Conservation (phyloP, 768 basidiomycete species). For the Boletus subparvulus region DNA sequence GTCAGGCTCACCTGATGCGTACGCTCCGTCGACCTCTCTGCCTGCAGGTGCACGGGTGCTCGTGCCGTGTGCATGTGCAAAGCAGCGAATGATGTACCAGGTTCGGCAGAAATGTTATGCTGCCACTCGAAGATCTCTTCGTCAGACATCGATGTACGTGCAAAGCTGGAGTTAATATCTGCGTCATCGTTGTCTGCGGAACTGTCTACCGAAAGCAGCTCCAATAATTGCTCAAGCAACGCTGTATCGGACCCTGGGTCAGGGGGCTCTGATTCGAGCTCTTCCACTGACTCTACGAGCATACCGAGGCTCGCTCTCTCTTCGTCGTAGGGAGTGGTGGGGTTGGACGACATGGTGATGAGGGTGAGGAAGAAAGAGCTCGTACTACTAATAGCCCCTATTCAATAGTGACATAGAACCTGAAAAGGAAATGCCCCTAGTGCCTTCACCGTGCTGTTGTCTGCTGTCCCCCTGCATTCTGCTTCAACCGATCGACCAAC, state of each 20-base stretch:
- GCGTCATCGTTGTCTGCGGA: neutral
- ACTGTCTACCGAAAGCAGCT: neutral
- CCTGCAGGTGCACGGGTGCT: neutral
- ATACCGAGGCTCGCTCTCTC: neutral
- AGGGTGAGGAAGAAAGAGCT: neutral
- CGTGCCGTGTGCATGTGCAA: neutral
- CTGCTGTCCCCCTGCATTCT: slow-evolving; percentile 59
- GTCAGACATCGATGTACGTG: neutral
- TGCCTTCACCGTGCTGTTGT: slow-evolving; percentile 53
- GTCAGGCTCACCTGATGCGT: neutral
- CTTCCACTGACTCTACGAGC: neutral
- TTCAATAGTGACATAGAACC: neutral
- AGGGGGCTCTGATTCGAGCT: neutral
- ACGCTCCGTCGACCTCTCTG: neutral
- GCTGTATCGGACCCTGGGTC: neutral
- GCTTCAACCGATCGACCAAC: slow-evolving; percentile 55
- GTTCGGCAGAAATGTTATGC: neutral
- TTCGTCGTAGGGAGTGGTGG: neutral
- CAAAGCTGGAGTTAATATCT: neutral
- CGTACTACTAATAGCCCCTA: neutral
- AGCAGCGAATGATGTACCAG: neutral
- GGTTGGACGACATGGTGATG: neutral
- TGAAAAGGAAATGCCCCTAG: neutral
- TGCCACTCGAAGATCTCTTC: neutral
- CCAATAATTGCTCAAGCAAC: neutral